Evolutionary conservation across 176 grass and related monocot species (phyloP), one percentile per base, ranked within the genome.

Genomic region (Alloteropsis semialata): DNA sequence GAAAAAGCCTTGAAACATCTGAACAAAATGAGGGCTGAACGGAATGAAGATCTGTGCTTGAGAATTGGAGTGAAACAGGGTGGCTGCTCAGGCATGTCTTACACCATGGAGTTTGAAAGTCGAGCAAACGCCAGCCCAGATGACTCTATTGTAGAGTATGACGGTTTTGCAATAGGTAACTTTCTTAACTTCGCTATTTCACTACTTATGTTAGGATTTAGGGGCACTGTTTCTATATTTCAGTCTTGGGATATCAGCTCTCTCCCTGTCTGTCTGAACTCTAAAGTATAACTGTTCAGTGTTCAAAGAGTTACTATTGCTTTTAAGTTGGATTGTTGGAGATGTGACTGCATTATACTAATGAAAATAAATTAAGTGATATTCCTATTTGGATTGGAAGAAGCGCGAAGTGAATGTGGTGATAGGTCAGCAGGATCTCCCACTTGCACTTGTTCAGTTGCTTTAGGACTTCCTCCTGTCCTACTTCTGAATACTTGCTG

Each of bases 51-150:
- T 87, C 74, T 99, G 43, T 99, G 91, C 62, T 68, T 99, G 56
- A 93, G 96, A 90, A 99, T 99, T 83, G 96, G 96, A 34, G 96
- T 99, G 74, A 99, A 87, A 76, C 96, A 99, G 67, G 96, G 96
- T 58, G 96, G 96, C 65, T 99, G 96, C 75, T 99, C 96, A 42
- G 96, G 96, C 69, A 99, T 99, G 96, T 99, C 96, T 58, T 99
- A 99, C 73, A 99, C 93, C n/a, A 96, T 99, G 96, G 93, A 96
- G 74, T 84, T 99, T 82, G 96, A 99, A 74, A 89, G 77, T 51
- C 85, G 49, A 59, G 81, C 80, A 1, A 92, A 95, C 69, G 76
- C 91, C 8, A 87, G 51, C 25, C 82, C 93, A 43, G 85, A 79
- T 19, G 96, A 99, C 71, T 90, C 96, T 0, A 68, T 94, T 42